A percentile compares a stretch with the other conserved stretches of the same genome.
phyloP scores from a whole-genome alignment of 2,329 filamentous ascomycete species.

The Tolypocladium cylindrosporum region DNA sequence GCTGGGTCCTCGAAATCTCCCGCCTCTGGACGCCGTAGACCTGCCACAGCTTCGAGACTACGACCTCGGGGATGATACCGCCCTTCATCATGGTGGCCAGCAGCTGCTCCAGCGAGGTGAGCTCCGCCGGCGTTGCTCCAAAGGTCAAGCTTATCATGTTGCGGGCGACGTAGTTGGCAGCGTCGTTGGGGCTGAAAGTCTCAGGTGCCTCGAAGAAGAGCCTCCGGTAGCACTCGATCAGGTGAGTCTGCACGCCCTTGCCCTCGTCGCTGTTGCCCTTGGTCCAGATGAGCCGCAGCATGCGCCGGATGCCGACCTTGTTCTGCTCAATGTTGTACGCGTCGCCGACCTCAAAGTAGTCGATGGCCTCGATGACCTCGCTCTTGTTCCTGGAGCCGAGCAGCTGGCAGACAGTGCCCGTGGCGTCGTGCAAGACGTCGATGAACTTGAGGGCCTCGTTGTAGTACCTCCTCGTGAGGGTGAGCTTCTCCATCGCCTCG shows the following conservation, averaged over 20 bases:
- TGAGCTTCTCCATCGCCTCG: conserved; percentile 78
- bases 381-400: conserved; percentile 95
- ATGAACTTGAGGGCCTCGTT: conserved; percentile 91
- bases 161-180: conserved; percentile 88
- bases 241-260: conserved; percentile 91
- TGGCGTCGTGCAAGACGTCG: conserved; percentile 77
- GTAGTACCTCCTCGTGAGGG: conserved; percentile 83
- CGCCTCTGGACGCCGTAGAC: conserved; percentile 91
- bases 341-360: conserved; percentile 92
- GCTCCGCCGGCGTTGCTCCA: conserved; percentile 84
- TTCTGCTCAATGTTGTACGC: conserved; percentile 94
- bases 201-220: conserved; percentile 95
- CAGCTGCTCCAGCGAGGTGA: conserved; percentile 91
- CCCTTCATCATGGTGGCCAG: conserved; percentile 97
- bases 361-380: conserved; percentile 97
- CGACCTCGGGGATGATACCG: conserved; percentile 73
- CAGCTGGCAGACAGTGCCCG: conserved; percentile 72
- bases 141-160: conserved; percentile 99
- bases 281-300: conserved; percentile 97
- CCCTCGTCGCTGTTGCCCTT: conserved; percentile 99
- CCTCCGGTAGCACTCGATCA: conserved; percentile 93
- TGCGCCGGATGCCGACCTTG: conserved; percentile 82
- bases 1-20: conserved; percentile 84
- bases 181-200: conserved; percentile 76
- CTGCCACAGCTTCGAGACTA: conserved; percentile 91